Base-by-base conservation (phyloP, 441 rosid genomes). In the Adansonia rubrostipa region DNA sequence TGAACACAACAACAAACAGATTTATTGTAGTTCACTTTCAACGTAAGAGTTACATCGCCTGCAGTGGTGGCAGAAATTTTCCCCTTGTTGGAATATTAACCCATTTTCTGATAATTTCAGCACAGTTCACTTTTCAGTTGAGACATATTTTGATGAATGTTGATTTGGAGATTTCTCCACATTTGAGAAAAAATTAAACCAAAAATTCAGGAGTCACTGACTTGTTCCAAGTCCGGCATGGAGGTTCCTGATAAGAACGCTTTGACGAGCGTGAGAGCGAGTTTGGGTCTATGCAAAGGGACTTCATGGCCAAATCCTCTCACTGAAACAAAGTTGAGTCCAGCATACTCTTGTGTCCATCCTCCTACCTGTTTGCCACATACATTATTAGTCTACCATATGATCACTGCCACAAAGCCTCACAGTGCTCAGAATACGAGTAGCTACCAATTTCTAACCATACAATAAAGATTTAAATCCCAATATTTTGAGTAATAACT, bases 301-400 rank as follows among this genome's bases (percentile, higher is more conserved):
- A 93, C 98, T 87, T 96, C 98, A 77, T 93, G 97, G 2, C 98
- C 99, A 36, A 98, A 97, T 74, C 97, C 97, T 75, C 99, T 88
- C 66, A 93, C 93, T 0, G 88, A 85, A 9, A 93, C 98, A 62
- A 96, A 96, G 42, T 86, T 90, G 13, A 93, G 92, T 54, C 97
- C 97, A 3, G 78, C 92, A 20, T 92, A 96, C 80, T 92, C 97
- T 83, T 96, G 94, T 22, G 84, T 90, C 98, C 99, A 95, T 66
- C 99, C 98, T 69, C 95, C 99, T n/a, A 95, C 99, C 99, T 95
- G 91, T 83, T 63, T 28, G 36, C 36, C 36, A 28, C 36, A 28
- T 28, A 28, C 36, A 28, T 28, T 28, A 28, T 28, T 28, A 28
- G 36, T 28, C 36, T 28, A 28, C 36, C 36, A 28, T 28, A 28